phyloP scores from a whole-genome alignment of 108 stramenopile species.

The Seminavis robusta region DNA sequence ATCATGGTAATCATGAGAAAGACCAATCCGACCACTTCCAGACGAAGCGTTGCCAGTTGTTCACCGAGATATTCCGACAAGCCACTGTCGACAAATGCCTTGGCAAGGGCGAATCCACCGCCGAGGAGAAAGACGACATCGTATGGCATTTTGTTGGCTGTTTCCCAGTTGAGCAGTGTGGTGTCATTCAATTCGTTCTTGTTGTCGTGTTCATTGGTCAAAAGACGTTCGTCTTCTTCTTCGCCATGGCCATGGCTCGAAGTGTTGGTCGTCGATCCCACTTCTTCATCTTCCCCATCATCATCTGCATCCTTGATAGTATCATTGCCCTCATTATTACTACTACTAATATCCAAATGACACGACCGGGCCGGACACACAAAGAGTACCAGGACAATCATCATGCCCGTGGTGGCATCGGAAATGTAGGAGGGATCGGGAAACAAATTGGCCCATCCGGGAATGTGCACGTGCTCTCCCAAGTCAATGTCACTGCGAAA shows the following conservation, averaged over 20 bases:
- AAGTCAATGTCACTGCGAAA: conserved; percentile 11
- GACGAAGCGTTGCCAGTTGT: too few relatives aligned
- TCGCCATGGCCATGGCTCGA: too few relatives aligned
- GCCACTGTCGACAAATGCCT: neutral
- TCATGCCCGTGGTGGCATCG: conserved; percentile 15
- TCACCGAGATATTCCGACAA: conserved; percentile 1
- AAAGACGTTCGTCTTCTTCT: too few relatives aligned
- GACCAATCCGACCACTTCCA: too few relatives aligned
- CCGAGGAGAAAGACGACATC: conserved; percentile 11
- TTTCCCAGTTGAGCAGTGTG: conserved; percentile 5
- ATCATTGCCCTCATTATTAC: neutral
- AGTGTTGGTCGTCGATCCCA: too few relatives aligned
- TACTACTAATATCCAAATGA: too few relatives aligned
- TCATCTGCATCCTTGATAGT: neutral
- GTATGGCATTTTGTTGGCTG: conserved; percentile 7
- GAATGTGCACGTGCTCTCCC: neutral
- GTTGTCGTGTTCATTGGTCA: too few relatives aligned
- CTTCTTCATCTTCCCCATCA: neutral
- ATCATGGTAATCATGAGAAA: neutral
- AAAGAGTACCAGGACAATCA: conserved; percentile 3
- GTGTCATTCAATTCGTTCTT: too few relatives aligned
- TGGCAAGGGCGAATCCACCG: conserved; percentile 13
- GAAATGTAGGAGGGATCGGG: neutral
- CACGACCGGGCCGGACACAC: conserved; percentile 2
- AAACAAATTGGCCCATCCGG: conserved; percentile 11